Evolutionary conservation across 768 basidiomycete species (phyloP).

Genomic region (Chalciporus chontae): DNA sequence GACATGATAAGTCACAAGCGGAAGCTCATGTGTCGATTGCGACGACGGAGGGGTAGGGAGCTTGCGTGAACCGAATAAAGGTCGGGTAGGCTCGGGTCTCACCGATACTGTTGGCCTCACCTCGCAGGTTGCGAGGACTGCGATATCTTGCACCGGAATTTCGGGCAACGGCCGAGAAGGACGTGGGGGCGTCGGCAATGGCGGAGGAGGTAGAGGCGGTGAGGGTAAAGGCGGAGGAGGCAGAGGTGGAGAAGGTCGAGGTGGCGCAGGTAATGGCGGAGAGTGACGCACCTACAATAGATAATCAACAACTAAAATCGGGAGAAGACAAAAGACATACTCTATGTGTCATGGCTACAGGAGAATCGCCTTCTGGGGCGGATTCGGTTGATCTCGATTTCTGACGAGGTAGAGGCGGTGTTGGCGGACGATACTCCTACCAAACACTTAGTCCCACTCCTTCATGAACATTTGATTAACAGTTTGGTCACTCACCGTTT

Average conservation of each 20-base stretch:
- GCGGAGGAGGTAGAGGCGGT: constrained; percentile 25
- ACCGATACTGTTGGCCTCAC: constrained; percentile 12
- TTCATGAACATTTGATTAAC: background rate
- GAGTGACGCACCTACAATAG: constrained; percentile 23
- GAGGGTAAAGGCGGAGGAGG: constrained; percentile 9
- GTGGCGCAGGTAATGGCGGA: constrained; percentile 20
- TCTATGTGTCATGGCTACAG: constrained; percentile 23
- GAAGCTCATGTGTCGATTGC: constrained; percentile 23
- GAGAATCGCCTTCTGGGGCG: constrained; percentile 31
- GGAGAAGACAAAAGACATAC: constrained; percentile 16
- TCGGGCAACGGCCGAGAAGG: constrained; percentile 27
- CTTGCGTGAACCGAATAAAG: constrained; percentile 25
- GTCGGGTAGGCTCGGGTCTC: constrained; percentile 19
- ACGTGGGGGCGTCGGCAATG: constrained; percentile 27
- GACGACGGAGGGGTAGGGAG: constrained; percentile 32
- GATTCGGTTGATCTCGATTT: constrained; percentile 31
- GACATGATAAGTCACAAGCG: constrained; percentile 10
- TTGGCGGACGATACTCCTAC: constrained; percentile 57
- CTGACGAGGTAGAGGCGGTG: constrained; percentile 47
- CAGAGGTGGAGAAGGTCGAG: background rate
- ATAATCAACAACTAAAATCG: constrained; percentile 2
- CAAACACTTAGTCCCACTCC: constrained; percentile 3
- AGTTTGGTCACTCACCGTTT: constrained; percentile 20
- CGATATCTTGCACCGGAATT: constrained; percentile 23
- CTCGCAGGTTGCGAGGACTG: constrained; percentile 15